Conservation (phyloP, 1,284 basidiomycete genomes). For the Ceratobasidium sp. region DNA sequence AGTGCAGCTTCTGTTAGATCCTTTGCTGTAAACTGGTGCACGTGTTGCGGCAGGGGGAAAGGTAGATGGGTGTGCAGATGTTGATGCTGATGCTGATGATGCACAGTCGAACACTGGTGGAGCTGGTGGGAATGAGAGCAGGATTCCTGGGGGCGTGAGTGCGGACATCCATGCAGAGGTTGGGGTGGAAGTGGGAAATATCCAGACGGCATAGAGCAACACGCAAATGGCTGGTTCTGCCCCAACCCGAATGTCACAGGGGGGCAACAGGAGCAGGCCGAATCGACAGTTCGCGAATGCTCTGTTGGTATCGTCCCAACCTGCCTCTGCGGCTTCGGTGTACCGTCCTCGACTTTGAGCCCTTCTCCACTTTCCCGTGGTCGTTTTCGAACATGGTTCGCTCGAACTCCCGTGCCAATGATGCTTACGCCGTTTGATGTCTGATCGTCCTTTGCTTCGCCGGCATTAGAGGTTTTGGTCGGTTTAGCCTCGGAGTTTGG, state of each 20-base stretch:
- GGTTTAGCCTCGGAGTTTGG: not conserved
- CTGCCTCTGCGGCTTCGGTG: slow-evolving; percentile 3
- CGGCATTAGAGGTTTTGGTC: not conserved
- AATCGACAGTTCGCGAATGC: slow-evolving; percentile 1
- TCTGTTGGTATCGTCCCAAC: not conserved
- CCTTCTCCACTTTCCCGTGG: slow-evolving; percentile 14
- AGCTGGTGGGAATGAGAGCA: not conserved
- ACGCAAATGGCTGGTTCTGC: not conserved
- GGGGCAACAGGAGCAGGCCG: not conserved
- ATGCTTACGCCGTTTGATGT: not conserved
- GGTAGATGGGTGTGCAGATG: slow-evolving; percentile 31
- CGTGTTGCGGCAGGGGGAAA: slow-evolving; percentile 11
- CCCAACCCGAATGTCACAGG: not conserved
- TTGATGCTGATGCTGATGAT: slow-evolving; percentile 34
- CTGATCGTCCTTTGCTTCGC: not conserved
- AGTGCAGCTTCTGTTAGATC: slow-evolving; percentile 34
- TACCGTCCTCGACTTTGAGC: not conserved
- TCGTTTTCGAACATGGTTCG: slow-evolving; percentile 20
- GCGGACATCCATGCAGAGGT: not conserved
- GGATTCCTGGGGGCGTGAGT: not conserved
- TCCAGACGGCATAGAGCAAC: slow-evolving; percentile 16
- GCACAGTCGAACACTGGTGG: slow-evolving; percentile 19
- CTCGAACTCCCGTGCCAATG: not conserved
- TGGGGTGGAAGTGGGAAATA: slow-evolving; percentile 11
- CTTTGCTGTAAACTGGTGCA: slow-evolving; percentile 18